phyloP scores from a whole-genome alignment of 75 land plant genomes.

The Larix kaempferi region DNA sequence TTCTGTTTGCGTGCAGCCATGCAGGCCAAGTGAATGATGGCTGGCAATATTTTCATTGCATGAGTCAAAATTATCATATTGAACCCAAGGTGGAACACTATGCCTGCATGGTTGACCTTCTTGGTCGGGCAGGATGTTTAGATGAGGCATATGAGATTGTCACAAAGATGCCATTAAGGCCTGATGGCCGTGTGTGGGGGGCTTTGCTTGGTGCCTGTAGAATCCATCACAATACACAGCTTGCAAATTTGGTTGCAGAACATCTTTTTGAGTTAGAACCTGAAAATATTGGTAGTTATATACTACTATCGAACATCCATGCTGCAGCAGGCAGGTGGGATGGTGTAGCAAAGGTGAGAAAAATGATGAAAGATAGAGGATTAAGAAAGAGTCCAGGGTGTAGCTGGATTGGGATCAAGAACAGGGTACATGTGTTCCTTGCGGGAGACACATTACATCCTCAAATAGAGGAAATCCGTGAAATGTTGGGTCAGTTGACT shows the following conservation, averaged over 20 bases:
- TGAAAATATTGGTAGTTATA: background rate
- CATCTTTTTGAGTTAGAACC: background rate
- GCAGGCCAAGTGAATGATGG: background rate
- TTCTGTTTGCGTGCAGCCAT: background rate
- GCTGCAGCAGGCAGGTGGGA: background rate
- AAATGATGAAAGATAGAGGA: background rate
- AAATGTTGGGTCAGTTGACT: background rate
- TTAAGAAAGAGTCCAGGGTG: background rate
- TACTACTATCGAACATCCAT: background rate
- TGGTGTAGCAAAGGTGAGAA: background rate
- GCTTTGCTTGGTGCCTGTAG: conserved; percentile 2
- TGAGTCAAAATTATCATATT: background rate
- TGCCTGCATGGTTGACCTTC: background rate
- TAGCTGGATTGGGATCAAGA: background rate
- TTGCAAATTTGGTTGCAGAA: background rate
- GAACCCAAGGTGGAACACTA: background rate
- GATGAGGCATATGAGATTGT: background rate
- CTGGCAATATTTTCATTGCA: background rate
- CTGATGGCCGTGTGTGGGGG: background rate
- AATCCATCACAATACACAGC: background rate
- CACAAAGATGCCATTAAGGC: background rate
- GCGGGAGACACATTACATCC: background rate
- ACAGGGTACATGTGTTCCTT: background rate
- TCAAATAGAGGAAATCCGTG: background rate
- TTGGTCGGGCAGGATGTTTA: background rate